phyloP scores from a whole-genome alignment of 2,329 filamentous ascomycete genomes.

The Fusarium verrucosum region DNA sequence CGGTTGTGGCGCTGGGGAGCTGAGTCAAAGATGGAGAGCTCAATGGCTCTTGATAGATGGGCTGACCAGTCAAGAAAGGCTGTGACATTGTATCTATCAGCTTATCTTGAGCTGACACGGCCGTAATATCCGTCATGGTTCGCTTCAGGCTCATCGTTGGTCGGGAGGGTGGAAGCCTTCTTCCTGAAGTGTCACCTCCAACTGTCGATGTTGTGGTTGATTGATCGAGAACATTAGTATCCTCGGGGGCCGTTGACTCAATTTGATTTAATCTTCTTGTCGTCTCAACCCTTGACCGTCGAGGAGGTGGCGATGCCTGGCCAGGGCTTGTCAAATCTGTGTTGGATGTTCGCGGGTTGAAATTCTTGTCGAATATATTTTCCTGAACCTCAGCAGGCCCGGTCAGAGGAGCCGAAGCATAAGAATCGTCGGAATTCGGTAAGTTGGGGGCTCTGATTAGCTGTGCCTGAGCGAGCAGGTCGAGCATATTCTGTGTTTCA shows the following conservation, averaged over 20 bases:
- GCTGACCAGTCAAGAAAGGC: constrained; percentile 70
- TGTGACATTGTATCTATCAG: constrained; percentile 86
- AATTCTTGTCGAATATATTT: constrained; percentile 88
- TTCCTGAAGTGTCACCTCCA: constrained; percentile 62
- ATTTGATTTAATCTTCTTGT: constrained; percentile 25
- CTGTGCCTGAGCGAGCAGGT: constrained; percentile 83
- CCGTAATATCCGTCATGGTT: constrained; percentile 84
- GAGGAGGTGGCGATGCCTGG: constrained; percentile 47
- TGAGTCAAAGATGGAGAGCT: constrained; percentile 55
- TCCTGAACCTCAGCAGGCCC: constrained; percentile 78
- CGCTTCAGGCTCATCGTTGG: constrained; percentile 76
- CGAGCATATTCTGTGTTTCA: constrained; percentile 90
- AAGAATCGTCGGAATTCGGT: constrained; percentile 57
- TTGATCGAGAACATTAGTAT: constrained; percentile 54
- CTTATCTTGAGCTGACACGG: constrained; percentile 79
- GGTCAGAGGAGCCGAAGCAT: constrained; percentile 70
- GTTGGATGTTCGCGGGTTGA: constrained; percentile 65
- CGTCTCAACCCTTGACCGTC: constrained; percentile 30
- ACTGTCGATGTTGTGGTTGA: constrained; percentile 66
- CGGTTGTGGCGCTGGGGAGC: constrained; percentile 53
- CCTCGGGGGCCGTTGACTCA: constrained; percentile 29
- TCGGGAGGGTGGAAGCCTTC: constrained; percentile 64
- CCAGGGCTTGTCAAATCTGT: constrained; percentile 57
- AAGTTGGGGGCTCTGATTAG: constrained; percentile 75
- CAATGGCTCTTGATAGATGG: constrained; percentile 49